These are phyloP conservation scores for Dioszegia hungarica DNA, from an alignment of 768 basidiomycete species.

Conservation along the genomic window DNA sequence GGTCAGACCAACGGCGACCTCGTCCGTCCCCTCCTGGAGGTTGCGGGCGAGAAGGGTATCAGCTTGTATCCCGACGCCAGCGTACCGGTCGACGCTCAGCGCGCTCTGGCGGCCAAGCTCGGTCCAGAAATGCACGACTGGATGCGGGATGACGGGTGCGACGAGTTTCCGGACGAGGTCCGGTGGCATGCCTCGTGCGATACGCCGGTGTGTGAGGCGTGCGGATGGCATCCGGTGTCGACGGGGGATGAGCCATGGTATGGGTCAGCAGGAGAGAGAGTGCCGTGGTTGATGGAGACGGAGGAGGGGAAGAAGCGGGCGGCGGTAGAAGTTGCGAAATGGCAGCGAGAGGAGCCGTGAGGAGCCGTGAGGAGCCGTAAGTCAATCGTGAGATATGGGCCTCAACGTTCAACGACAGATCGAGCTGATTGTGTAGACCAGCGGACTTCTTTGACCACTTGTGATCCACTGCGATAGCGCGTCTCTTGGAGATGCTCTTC, in stretches of 20 bases:
- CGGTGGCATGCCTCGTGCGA: background rate
- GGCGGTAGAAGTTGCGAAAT: too few relatives aligned
- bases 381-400: background rate
- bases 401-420: background rate
- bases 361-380: too few relatives aligned
- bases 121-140: background rate
- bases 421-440: too few relatives aligned
- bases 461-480: too few relatives aligned
- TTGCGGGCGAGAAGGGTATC: background rate
- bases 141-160: background rate
- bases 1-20: background rate
- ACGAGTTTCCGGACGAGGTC: background rate
- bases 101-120: background rate
- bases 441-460: too few relatives aligned
- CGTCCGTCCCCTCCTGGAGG: background rate
- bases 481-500: too few relatives aligned
- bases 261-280: too few relatives aligned
- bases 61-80: background rate
- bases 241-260: background rate
- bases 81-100: background rate
- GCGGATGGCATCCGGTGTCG: background rate
- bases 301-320: too few relatives aligned
- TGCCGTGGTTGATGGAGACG: background rate
- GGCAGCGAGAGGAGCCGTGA: too few relatives aligned
- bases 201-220: background rate